Percentiles rank a stretch among this genome's conserved stretches.
These are phyloP conservation scores for Paramecium pentaurelia DNA, from an alignment of 73 alveolate species.

Conservation along the genomic window DNA sequence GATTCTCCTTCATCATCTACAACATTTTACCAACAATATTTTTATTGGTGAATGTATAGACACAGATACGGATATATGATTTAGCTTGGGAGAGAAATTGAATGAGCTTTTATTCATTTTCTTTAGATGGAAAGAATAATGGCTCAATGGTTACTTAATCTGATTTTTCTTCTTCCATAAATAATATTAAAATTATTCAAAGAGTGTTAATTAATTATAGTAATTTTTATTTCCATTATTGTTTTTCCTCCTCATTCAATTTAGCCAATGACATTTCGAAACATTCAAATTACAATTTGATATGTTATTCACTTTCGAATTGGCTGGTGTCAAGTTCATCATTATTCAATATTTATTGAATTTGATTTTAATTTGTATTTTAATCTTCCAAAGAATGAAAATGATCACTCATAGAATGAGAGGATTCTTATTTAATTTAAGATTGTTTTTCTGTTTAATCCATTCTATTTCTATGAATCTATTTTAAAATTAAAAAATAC, in stretches of 20 bases:
- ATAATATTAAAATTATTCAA: neutral
- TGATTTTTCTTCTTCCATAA: neutral
- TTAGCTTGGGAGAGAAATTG: conserved; percentile 70
- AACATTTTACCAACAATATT: conserved; percentile 82
- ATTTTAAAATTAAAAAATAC: neutral
- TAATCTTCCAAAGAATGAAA: neutral
- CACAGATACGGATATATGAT: conserved; percentile 83
- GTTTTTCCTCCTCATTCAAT: neutral
- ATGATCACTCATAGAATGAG: neutral
- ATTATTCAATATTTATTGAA: neutral
- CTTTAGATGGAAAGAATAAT: conserved; percentile 85
- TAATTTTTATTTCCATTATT: neutral
- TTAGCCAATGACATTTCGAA: neutral
- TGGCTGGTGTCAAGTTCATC: neutral
- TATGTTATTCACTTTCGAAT: neutral
- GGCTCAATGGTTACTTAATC: conserved; percentile 44
- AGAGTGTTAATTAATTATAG: neutral
- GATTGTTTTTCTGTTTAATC: neutral
- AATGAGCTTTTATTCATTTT: conserved; percentile 59
- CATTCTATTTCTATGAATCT: neutral
- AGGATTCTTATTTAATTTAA: neutral
- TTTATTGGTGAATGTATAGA: conserved; percentile 91
- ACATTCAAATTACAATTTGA: neutral
- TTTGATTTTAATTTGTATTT: neutral
- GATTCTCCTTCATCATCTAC: conserved; percentile 78